Conservation (phyloP, 2,329 filamentous ascomycete genomes). For the Metarhizium rileyi region DNA sequence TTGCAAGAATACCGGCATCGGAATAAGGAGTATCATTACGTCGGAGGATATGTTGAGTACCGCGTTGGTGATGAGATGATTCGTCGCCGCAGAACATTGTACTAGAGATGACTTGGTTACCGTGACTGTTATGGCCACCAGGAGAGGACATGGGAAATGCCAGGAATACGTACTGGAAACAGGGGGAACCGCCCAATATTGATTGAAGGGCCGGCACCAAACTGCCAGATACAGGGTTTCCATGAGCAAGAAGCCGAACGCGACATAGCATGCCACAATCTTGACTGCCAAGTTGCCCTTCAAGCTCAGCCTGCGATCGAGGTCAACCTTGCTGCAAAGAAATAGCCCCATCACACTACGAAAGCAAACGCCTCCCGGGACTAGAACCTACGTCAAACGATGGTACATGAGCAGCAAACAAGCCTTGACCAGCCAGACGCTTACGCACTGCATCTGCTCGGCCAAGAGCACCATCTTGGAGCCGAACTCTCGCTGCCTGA, state of each 20-base stretch:
- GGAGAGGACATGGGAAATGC: no score
- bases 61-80: conserved; percentile 50
- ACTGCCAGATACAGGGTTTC: conserved; percentile 39
- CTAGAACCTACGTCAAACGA: conserved; percentile 36
- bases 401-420: conserved; percentile 49
- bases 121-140: background rate
- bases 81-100: conserved; percentile 46
- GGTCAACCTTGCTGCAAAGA: background rate
- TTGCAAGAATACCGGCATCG: conserved; percentile 41
- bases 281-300: conserved; percentile 38
- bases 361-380: background rate
- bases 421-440: conserved; percentile 45
- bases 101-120: conserved; percentile 17
- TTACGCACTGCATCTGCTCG: conserved; percentile 51
- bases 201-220: conserved; percentile 45
- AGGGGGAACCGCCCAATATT: conserved; percentile 49
- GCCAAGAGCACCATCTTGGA: conserved; percentile 54
- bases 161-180: conserved; percentile 31
- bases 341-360: background rate
- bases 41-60: conserved; percentile 52
- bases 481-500: conserved; percentile 34
- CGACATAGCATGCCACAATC: conserved; percentile 36
- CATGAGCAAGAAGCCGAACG: conserved; percentile 36
- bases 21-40: conserved; percentile 47
- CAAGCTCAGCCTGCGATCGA: conserved; percentile 30